Base-by-base conservation (phyloP, 768 basidiomycete genomes). In the Collybiopsis luxurians region DNA sequence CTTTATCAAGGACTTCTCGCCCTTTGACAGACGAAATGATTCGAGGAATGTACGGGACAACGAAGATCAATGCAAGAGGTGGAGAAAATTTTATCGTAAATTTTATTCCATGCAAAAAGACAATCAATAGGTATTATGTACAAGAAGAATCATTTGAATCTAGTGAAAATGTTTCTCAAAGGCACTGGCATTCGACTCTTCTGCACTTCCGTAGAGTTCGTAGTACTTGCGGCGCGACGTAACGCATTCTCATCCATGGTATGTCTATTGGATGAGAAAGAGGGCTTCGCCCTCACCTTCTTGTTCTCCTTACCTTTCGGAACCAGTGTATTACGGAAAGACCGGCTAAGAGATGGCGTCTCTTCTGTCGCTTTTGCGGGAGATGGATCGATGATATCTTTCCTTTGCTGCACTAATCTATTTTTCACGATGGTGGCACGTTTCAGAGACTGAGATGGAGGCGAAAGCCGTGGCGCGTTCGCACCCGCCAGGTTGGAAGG, bases 101-200 rank as follows among this genome's bases (percentile, higher is more conserved):
- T n/a, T n/a, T n/a, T n/a, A n/a, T n/a, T n/a, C n/a, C n/a, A n/a
- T n/a, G n/a, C n/a, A n/a, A n/a, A n/a, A n/a, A n/a, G n/a, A n/a
- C n/a, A n/a, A n/a, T n/a, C n/a, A n/a, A n/a, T n/a, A n/a, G n/a
- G n/a, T n/a, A n/a, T n/a, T 19, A 44, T 19, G 42, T 7, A 53
- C 17, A 15, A 30, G 27, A 24, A 39, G 27, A 24, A 39, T 67
- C 60, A 78, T 61, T 79, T 79, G 64, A 80, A 79, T 26, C 75
- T 67, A 34, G 75, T 78, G 46, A 80, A 67, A 46, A 80, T 78
- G 62, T 73, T 78, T 28, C 75, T 73, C 38, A 80, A 69, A 31
- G 78, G 77, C 19, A 74, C 68, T 24, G 75, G 78, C 73, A 79
- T 75, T 7, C 77, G 72, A 62, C 73, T 79, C 62, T 74, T 74